phyloP scores from a whole-genome alignment of 1,284 basidiomycete genomes.

The Sanghuangporus weigelae region DNA sequence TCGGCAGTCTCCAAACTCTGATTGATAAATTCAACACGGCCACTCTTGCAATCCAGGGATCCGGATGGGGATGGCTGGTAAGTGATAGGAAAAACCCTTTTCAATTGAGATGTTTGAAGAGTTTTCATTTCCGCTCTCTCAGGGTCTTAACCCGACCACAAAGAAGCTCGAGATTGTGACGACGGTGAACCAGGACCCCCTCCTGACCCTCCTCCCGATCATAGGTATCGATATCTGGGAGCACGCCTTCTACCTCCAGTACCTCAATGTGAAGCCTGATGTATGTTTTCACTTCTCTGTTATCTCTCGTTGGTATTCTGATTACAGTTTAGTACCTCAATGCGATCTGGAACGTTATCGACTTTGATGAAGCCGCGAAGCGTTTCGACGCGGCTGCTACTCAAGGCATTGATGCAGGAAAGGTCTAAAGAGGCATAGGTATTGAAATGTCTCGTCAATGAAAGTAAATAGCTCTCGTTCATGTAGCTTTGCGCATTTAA shows the following conservation, averaged over 20 bases:
- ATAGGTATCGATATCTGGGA: conserved; percentile 91
- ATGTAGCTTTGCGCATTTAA: background rate
- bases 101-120: background rate
- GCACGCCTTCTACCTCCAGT: conserved; percentile 76
- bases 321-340: conserved; percentile 51
- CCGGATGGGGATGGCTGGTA: conserved; percentile 92
- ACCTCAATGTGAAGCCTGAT: conserved; percentile 69
- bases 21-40: conserved; percentile 67
- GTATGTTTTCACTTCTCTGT: conserved; percentile 34
- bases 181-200: conserved; percentile 88
- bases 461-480: background rate
- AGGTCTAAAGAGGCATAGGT: background rate
- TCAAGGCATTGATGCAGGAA: conserved; percentile 10
- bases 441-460: background rate
- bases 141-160: conserved; percentile 60
- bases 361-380: conserved; percentile 78
- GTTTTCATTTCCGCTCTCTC: background rate
- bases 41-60: conserved; percentile 82
- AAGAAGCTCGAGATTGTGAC: conserved; percentile 72
- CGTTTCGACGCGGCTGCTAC: conserved; percentile 49
- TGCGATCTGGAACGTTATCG: conserved; percentile 81
- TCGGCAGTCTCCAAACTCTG: conserved; percentile 67
- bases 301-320: background rate
- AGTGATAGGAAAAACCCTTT: conserved; percentile 26
- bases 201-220: conserved; percentile 69